Evolutionary conservation across 73 alveolate species (phyloP), one percentile per base, ranked within the genome.

Genomic region (Breviolum minutum): DNA sequence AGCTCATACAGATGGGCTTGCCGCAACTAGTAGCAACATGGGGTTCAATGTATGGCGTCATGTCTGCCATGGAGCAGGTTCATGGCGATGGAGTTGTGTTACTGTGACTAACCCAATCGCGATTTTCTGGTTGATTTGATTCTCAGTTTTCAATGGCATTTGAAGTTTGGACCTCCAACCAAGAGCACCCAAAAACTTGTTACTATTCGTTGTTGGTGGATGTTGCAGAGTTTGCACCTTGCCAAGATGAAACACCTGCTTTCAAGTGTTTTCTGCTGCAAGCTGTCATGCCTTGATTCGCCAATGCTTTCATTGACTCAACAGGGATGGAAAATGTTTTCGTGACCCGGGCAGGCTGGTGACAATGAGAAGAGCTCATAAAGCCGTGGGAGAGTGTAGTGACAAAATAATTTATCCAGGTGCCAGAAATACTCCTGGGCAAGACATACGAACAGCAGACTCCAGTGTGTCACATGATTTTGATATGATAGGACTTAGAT

Each of bases 1-100:
- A 88, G 85, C 95, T 88, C 64, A 12, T 70, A 16, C 85, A 88
- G 85, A 83, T 88, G 61, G 95, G 95, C 85, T n/a, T 88, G 48
- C 95, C 95, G 7, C 95, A 88, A 54, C 22, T 88, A 69, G 95
- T 88, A 69, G 71, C 69, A 26, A 24, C 64, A 11, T 88, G 95
- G 95, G 95, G 95, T 69, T 88, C 95, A 61, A 88, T 88, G 95
- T 88, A 88, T 54, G 95, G 95, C 95, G 63, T 88, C 61, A 88
- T 88, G 95, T 88, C 95, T 26, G 95, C 95, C 95, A 88, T 88
- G 95, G 95, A 88, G 95, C 95, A 88, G 95, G 68, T 69, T 22
- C 85, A 84, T 14, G 95, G 69, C 95, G 64, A 62, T 22, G n/a
- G 24, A 68, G 77, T 22, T 68, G 17, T 68, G 77, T 2, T 22